phyloP scores from a whole-genome alignment of 768 basidiomycete species.

The Mycena epipterygia region DNA sequence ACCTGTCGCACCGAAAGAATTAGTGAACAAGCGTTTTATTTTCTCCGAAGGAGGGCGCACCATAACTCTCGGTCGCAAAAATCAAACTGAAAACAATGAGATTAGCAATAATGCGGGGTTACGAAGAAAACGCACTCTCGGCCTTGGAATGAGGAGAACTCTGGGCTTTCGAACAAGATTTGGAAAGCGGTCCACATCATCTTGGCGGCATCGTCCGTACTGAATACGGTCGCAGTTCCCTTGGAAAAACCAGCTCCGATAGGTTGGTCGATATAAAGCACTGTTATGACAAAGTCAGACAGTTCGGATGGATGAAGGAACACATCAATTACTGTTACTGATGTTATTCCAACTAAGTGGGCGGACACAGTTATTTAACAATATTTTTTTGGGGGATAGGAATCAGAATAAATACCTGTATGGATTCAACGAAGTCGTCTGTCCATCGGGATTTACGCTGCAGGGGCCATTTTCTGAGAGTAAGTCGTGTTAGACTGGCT shows the following conservation, averaged over 20 bases:
- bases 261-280: constrained; percentile 66
- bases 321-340: constrained; percentile 63
- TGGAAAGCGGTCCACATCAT: constrained; percentile 63
- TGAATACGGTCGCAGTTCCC: constrained; percentile 55
- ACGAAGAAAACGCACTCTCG: constrained; percentile 51
- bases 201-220: constrained; percentile 53
- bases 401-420: constrained; percentile 59
- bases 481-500: constrained; percentile 34
- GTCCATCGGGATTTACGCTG: constrained; percentile 52
- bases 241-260: constrained; percentile 62
- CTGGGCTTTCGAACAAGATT: constrained; percentile 55
- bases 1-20: not conserved
- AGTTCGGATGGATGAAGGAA: constrained; percentile 39
- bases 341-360: constrained; percentile 61
- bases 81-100: constrained; percentile 51
- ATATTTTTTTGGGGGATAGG: not conserved
- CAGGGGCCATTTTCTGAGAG: constrained; percentile 60
- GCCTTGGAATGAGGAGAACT: constrained; percentile 54
- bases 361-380: not conserved
- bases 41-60: constrained; percentile 51
- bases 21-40: not conserved
- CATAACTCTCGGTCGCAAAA: constrained; percentile 63
- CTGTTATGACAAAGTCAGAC: constrained; percentile 46
- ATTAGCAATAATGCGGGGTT: not conserved
- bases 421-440: constrained; percentile 56